Base-by-base conservation (phyloP, 306 rosid genomes). In the Canavalia ensiformis region DNA sequence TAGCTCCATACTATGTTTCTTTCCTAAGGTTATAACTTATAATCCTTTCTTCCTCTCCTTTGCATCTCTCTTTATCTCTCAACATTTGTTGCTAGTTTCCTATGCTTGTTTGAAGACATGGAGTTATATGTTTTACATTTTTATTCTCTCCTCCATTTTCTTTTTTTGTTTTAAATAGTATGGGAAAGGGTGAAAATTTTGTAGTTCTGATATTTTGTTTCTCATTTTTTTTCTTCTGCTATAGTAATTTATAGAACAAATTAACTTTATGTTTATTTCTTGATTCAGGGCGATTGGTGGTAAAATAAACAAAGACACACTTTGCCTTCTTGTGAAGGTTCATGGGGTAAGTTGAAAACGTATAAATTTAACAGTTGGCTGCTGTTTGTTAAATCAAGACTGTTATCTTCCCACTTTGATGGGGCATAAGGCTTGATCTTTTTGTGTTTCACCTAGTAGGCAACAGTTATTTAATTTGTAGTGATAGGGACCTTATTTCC, bases 271-370 rank as follows among this genome's bases (percentile, higher is more conserved):
- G 73, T 81, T 58, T 35, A 46, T 79, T 77, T 76, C 59, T 82
- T 65, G 80, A 56, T 77, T 30, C 93, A 94, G 98, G 88, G 93
- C 98, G 41, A 82, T 94, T 63, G 88, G 97, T 83, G 50, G 88
- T 81, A 94, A 94, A 88, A 6, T 91, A 55, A 94, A 88, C 80
- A 85, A 82, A 74, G 91, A 90, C 84, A 91, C 95, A 52, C 86
- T 94, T 78, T 91, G 95, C 78, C 95, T 94, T 76, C 97, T 94
- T 57, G 85, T 94, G 79, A 90, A 91, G 84, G 92, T 91, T 82
- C 83, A 90, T 1, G 91, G 87, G 92, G 98, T 94, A 85, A 84
- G 97, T 75, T 76, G 45, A 78, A 47, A 82, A 7, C 35, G 42
- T 35, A 77, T 72, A 75, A 60, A 33, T 83, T 5, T 76, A 44